Percentiles rank a stretch among this genome's conserved stretches.
Conservation (phyloP, 116 monocot genomes). For the Posidonia oceanica region DNA sequence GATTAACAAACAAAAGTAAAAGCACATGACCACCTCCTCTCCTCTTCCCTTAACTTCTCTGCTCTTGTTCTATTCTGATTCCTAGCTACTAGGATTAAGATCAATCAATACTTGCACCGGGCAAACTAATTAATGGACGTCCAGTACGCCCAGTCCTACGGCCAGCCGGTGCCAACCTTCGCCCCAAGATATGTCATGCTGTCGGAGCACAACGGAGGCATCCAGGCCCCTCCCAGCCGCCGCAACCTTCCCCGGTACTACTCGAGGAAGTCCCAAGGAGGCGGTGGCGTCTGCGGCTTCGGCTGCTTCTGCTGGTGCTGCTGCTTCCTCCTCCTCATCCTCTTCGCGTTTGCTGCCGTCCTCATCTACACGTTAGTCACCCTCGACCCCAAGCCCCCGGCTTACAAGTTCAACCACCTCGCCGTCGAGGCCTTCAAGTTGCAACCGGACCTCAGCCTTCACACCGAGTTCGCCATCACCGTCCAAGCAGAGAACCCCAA, state of each 20-base stretch:
- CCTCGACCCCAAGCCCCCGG: slow-evolving; percentile 40
- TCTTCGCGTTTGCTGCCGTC: slow-evolving; percentile 11
- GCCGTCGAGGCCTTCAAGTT: slow-evolving; percentile 29
- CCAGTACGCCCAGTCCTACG: slow-evolving; percentile 8
- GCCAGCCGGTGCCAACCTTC: slow-evolving; percentile 15
- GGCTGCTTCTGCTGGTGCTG: slow-evolving; percentile 45
- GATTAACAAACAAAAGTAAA: too few relatives aligned
- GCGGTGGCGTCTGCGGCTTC: slow-evolving; percentile 10
- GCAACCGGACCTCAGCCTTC: slow-evolving; percentile 28
- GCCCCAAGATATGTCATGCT: slow-evolving; percentile 35
- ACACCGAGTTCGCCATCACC: slow-evolving; percentile 21
- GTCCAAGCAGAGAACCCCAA: slow-evolving; percentile 64
- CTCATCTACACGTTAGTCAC: slow-evolving; percentile 14
- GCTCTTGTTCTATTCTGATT: neutral
- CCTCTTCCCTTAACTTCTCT: too few relatives aligned
- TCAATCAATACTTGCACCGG: too few relatives aligned
- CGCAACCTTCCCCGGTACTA: slow-evolving; percentile 41
- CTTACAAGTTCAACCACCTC: slow-evolving; percentile 35
- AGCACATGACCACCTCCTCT: too few relatives aligned
- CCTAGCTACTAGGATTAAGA: too few relatives aligned
- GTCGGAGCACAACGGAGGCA: slow-evolving; percentile 13
- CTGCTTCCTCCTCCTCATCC: slow-evolving; percentile 31
- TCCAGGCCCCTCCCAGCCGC: slow-evolving; percentile 33
- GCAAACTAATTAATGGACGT: slow-evolving; percentile 3
- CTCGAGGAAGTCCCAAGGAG: slow-evolving; percentile 2